These are phyloP conservation scores for Telfairia occidentalis DNA, from an alignment of 331 rosid species.

Conservation along the genomic window DNA sequence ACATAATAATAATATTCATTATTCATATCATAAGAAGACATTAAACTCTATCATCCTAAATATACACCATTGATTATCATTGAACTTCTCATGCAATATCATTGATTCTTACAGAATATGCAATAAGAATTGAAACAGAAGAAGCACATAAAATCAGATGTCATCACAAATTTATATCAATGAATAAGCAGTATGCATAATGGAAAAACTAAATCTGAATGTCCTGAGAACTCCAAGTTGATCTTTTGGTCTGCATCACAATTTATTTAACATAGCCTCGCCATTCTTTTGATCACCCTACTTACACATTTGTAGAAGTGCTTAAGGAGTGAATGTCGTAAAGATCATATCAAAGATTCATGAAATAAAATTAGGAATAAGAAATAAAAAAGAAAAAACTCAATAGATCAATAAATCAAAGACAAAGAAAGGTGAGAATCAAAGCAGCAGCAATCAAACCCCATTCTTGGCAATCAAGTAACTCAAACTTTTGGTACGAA, in stretches of 20 bases:
- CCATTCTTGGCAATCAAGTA: neutral
- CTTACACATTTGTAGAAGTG: neutral
- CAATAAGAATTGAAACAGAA: neutral
- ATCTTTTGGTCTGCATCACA: neutral
- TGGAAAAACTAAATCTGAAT: neutral
- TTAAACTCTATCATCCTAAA: neutral
- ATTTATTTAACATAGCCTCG: neutral
- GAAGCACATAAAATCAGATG: neutral
- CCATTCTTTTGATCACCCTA: neutral
- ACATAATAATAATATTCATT: neutral
- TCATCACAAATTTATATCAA: neutral
- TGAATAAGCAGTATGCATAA: neutral
- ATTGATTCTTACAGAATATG: neutral
- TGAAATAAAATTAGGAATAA: neutral
- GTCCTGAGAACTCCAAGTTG: neutral
- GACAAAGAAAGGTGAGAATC: neutral
- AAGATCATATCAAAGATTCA: neutral
- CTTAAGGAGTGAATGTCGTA: neutral
- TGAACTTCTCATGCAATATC: neutral
- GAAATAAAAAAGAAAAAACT: neutral
- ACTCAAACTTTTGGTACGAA: neutral
- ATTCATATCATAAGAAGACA: neutral
- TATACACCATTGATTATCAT: neutral
- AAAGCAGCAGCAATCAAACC: neutral
- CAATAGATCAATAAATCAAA: neutral